phyloP scores from a whole-genome alignment of 139 green algal species.

The Chara braunii region DNA sequence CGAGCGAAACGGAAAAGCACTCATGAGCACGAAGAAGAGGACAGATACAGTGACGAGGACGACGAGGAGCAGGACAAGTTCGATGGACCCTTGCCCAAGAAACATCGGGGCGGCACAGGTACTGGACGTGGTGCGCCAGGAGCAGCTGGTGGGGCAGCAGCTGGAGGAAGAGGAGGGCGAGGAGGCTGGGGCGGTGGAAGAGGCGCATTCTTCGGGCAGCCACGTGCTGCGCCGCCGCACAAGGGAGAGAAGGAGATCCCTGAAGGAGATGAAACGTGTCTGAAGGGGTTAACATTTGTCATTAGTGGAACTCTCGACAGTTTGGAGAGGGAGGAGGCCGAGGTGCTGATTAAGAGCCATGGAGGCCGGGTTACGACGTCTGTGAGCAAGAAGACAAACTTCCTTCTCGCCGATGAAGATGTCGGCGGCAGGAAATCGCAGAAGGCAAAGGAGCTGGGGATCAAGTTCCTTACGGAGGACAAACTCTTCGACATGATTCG shows the following conservation, averaged over 20 bases:
- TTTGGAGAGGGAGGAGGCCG: slow-evolving; percentile 64
- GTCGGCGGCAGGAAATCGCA: slow-evolving; percentile 31
- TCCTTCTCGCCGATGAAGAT: slow-evolving; percentile 33
- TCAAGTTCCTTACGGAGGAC: slow-evolving; percentile 28
- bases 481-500: slow-evolving; percentile 38
- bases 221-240: slow-evolving; percentile 25
- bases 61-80: too few relatives aligned
- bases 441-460: slow-evolving; percentile 35
- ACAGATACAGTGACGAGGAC: too few relatives aligned
- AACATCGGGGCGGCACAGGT: not conserved
- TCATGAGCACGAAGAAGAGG: too few relatives aligned
- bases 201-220: slow-evolving; percentile 10
- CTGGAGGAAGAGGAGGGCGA: slow-evolving; percentile 14
- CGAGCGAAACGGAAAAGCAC: too few relatives aligned
- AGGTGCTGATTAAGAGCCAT: slow-evolving; percentile 76
- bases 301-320: slow-evolving; percentile 56
- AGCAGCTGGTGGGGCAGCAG: not conserved
- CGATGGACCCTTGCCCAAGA: too few relatives aligned
- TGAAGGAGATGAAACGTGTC: slow-evolving; percentile 70
- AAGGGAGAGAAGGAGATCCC: slow-evolving; percentile 41
- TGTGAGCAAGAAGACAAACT: slow-evolving; percentile 72
- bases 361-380: slow-evolving; percentile 59
- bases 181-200: slow-evolving; percentile 20
- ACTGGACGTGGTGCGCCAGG: not conserved
- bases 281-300: slow-evolving; percentile 83